Evolutionary conservation across 768 basidiomycete species (phyloP), one percentile per base, ranked within the genome.

Genomic region (Wakefieldia striispora): DNA sequence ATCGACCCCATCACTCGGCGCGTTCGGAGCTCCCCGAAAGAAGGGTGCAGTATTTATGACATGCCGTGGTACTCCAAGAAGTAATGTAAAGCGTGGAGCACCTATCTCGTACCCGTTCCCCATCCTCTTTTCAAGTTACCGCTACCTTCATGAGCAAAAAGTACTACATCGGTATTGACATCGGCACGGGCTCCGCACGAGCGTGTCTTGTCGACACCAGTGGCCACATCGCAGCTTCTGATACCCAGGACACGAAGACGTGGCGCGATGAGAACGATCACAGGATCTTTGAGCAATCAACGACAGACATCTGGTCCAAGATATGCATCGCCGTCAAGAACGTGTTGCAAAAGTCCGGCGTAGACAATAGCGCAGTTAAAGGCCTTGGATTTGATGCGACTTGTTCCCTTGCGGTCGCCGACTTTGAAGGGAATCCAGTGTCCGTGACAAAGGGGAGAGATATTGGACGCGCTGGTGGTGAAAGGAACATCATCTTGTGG

Each of bases 341-440:
- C 5, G 85, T 91, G 44, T 70, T 98, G 21, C 53, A 74, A 9
- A 70, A 76, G 26, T 76, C 86, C 0, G 71, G 77, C 3, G 68
- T 91, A 24, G 56, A 76, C 26, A 78, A 86, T 10, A 65, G 71
- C 3, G 69, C 75, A 5, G 84, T 99, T 49, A 91, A 88, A 61
- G 97, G 97, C 1, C 60, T 97, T 39, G 92, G 94, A 13, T 94
- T 95, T 67, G 95, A 97, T 67, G 95, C 95, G 40, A 99, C 97
- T 0, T 99, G 97, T 70, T 97, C 94, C 0, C 76, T 98, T 36
- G 93, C 95, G 0, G 95, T 97, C 19, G 75, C 84, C 1, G 84
- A 91, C 63, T 70, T 80, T 42, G 64, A 84, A 14, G 93, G 93
- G 6, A 70, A 79, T 34, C 88, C 94, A 0, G 73, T 97, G 19